Evolutionary conservation across 805 yeast species (phyloP).

Genomic region (Wickerhamiella lipophila): DNA sequence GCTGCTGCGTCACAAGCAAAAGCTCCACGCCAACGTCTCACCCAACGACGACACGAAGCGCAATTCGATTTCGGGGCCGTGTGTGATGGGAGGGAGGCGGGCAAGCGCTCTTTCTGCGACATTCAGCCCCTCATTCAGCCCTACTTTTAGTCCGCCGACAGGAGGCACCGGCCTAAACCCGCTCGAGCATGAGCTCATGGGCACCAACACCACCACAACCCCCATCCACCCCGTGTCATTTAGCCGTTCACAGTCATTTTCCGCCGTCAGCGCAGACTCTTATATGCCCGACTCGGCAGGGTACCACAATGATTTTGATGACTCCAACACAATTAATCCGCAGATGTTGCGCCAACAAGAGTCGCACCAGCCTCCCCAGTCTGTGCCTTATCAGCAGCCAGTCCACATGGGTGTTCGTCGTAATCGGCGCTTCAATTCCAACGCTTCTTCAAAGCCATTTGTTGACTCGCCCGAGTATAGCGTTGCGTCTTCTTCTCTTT

Average conservation of each 20-base stretch:
- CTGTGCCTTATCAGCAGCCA: conserved; percentile 1
- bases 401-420: conserved; percentile 9
- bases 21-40: conserved; percentile 43
- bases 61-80: conserved; percentile 10
- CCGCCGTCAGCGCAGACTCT: conserved; percentile 49
- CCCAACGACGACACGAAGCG: conserved; percentile 8
- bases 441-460: conserved; percentile 3
- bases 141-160: neutral
- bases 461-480: conserved; percentile 9
- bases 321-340: conserved; percentile 12
- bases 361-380: neutral
- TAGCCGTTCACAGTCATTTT: conserved; percentile 34
- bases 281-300: conserved; percentile 32
- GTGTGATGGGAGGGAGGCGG: neutral
- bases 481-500: neutral
- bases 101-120: neutral
- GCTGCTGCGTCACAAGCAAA: conserved; percentile 83
- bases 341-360: conserved; percentile 3
- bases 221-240: conserved; percentile 7
- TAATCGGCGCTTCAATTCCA: conserved; percentile 5
- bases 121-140: conserved; percentile 5
- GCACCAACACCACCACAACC: too few species aligned
- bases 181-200: conserved; percentile 19
- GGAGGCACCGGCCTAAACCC: conserved; percentile 14
- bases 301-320: conserved; percentile 29